A percentile compares a stretch with the other conserved stretches of the same genome.
Conservation (phyloP, 2,329 filamentous ascomycete genomes). For the Parascedosporium putredinis region DNA sequence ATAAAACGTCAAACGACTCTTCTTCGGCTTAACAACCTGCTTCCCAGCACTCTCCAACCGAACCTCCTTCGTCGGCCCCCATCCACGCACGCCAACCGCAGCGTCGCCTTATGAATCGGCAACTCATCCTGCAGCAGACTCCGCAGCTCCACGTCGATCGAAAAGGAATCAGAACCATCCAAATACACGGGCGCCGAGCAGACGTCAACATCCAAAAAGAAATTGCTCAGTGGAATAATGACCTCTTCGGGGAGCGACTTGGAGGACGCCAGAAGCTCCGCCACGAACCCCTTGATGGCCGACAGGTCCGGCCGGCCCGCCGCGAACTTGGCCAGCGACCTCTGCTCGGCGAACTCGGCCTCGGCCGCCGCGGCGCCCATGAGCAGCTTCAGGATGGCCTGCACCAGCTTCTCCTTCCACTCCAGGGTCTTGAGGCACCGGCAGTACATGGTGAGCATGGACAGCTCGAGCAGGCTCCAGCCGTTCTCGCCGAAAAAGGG, state of each 20-base stretch:
- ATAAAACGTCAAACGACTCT: constrained; percentile 27
- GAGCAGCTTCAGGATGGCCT: constrained; percentile 63
- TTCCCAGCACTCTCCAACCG: constrained; percentile 40
- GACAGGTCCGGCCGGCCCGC: constrained; percentile 17
- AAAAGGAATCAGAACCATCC: constrained; percentile 63
- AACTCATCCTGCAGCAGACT: constrained; percentile 66
- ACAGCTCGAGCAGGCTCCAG: constrained; percentile 72
- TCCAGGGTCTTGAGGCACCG: constrained; percentile 69
- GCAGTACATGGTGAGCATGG: constrained; percentile 78
- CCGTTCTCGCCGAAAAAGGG: constrained; percentile 67
- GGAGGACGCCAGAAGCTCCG: constrained; percentile 35
- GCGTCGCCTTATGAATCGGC: constrained; percentile 50
- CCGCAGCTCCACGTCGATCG: constrained; percentile 54
- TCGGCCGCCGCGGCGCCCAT: constrained; percentile 53
- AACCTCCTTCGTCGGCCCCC: constrained; percentile 55
- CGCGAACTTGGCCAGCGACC: constrained; percentile 15
- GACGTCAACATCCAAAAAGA: constrained; percentile 62
- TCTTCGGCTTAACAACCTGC: constrained; percentile 37
- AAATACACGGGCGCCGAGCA: constrained; percentile 60
- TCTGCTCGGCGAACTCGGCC: constrained; percentile 33
- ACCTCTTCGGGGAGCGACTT: constrained; percentile 44
- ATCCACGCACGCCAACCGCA: constrained; percentile 50
- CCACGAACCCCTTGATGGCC: constrained; percentile 36
- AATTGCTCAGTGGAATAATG: constrained; percentile 57
- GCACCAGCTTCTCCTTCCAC: constrained; percentile 68